phyloP scores from a whole-genome alignment of 768 basidiomycete genomes.

The Boletus edulis region DNA sequence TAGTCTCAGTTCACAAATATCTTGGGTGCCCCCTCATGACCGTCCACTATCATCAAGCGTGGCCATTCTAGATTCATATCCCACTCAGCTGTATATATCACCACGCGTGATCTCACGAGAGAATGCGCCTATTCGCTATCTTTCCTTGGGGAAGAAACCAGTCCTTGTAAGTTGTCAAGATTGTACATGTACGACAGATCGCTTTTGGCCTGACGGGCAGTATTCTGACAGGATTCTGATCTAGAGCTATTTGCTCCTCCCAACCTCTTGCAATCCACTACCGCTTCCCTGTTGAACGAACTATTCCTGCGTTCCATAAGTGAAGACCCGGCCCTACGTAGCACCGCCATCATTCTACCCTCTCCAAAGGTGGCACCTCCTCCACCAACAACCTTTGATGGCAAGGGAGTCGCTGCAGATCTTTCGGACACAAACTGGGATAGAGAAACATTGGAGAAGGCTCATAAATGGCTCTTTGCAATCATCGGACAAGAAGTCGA shows the following conservation, averaged over 20 bases:
- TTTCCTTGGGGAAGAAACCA: conserved; percentile 30
- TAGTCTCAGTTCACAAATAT: conserved; percentile 18
- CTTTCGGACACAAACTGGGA: conserved; percentile 38
- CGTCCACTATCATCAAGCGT: conserved; percentile 32
- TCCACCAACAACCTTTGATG: conserved; percentile 39
- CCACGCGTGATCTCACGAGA: conserved; percentile 32
- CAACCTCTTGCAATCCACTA: conserved; percentile 53
- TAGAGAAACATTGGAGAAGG: conserved; percentile 30
- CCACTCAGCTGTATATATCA: conserved; percentile 47
- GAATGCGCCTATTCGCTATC: conserved; percentile 53
- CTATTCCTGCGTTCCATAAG: conserved; percentile 13
- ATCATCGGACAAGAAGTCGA: conserved; percentile 27
- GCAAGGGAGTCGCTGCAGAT: conserved; percentile 21
- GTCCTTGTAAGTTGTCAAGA: conserved; percentile 6
- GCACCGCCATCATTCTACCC: conserved; percentile 41
- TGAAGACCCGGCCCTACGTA: not conserved
- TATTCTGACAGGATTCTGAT: conserved; percentile 28
- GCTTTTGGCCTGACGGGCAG: not conserved
- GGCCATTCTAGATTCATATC: conserved; percentile 52
- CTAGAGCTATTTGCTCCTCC: conserved; percentile 48
- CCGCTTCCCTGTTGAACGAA: conserved; percentile 48
- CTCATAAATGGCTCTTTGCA: conserved; percentile 37
- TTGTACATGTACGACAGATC: not conserved
- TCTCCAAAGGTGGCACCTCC: conserved; percentile 42
- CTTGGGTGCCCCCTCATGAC: not conserved